These are phyloP conservation scores for Isatis lusitanica DNA, from an alignment of 441 rosid species.

Conservation along the genomic window DNA sequence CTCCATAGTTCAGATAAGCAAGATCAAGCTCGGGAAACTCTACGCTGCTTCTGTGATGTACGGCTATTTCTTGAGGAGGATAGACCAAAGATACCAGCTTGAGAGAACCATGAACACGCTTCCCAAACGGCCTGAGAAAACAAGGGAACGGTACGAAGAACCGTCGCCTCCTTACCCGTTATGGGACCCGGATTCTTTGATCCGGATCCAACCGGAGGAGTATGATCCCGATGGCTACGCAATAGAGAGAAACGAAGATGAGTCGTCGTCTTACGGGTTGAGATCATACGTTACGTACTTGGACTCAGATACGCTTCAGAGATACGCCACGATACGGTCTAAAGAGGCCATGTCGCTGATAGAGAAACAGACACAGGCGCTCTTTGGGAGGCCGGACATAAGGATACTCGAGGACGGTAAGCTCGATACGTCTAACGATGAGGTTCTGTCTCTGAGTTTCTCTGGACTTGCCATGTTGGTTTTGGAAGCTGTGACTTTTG, in stretches of 20 bases:
- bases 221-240: slow-evolving; percentile 29
- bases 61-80: slow-evolving; percentile 87
- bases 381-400: slow-evolving; percentile 83
- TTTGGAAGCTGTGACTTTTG: slow-evolving; percentile 85
- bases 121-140: slow-evolving; percentile 55
- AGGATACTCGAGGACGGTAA: slow-evolving; percentile 71
- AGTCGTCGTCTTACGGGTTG: slow-evolving; percentile 49
- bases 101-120: slow-evolving; percentile 85
- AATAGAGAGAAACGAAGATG: slow-evolving; percentile 37
- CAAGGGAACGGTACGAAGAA: slow-evolving; percentile 43
- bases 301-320: slow-evolving; percentile 86
- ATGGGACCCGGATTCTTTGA: slow-evolving; percentile 80
- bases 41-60: slow-evolving; percentile 93
- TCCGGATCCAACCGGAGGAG: slow-evolving; percentile 53
- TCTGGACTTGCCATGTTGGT: slow-evolving; percentile 82
- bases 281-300: slow-evolving; percentile 79
- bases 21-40: slow-evolving; percentile 82
- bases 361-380: slow-evolving; percentile 86
- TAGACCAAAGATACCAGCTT: slow-evolving; percentile 82
- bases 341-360: slow-evolving; percentile 80
- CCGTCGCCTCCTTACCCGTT: slow-evolving; percentile 49
- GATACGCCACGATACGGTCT: slow-evolving; percentile 84
- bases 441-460: slow-evolving; percentile 54
- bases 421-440: slow-evolving; percentile 59
- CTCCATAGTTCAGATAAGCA: slow-evolving; percentile 69